Conservation (phyloP, 352 stramenopile genomes). For the Phytophthora pistaciae region DNA sequence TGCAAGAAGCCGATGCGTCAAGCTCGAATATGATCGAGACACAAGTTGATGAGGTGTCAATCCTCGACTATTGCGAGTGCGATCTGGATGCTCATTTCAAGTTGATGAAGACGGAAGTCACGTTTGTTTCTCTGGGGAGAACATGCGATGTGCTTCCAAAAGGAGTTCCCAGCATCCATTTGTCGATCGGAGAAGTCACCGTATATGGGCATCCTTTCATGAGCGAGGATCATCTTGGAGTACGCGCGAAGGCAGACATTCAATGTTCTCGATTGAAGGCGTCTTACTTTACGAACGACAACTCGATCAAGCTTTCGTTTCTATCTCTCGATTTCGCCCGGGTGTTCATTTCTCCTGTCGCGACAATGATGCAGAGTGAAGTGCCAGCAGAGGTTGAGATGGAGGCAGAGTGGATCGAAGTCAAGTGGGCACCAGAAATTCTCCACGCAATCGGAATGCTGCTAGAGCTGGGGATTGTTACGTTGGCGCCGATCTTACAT, state of each 20-base stretch:
- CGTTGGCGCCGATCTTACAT: conserved; percentile 42
- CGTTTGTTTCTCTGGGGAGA: conserved; percentile 40
- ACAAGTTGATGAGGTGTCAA: background rate
- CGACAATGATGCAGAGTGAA: conserved; percentile 45
- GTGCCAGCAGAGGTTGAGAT: conserved; percentile 67
- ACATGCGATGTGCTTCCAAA: conserved; percentile 54
- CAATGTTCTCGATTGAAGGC: conserved; percentile 69
- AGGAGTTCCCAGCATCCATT: conserved; percentile 54
- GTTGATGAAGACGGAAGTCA: conserved; percentile 52
- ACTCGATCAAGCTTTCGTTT: conserved; percentile 44
- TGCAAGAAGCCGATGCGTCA: background rate
- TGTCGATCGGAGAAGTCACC: conserved; percentile 67
- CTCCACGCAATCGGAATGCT: conserved; percentile 73
- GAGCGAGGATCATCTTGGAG: conserved; percentile 53
- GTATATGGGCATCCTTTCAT: conserved; percentile 65
- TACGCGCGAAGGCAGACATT: conserved; percentile 74
- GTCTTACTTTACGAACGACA: conserved; percentile 36
- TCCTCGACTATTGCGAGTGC: conserved; percentile 30
- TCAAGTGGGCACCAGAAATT: conserved; percentile 69
- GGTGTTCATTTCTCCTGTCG: conserved; percentile 65
- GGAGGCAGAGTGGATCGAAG: conserved; percentile 82
- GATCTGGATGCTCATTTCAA: conserved; percentile 76
- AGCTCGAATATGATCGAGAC: background rate
- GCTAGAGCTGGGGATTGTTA: conserved; percentile 64
- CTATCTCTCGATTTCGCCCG: conserved; percentile 74